Evolutionary conservation across 2,329 filamentous ascomycete genomes (phyloP).

Genomic region (Cordyceps farinosa): DNA sequence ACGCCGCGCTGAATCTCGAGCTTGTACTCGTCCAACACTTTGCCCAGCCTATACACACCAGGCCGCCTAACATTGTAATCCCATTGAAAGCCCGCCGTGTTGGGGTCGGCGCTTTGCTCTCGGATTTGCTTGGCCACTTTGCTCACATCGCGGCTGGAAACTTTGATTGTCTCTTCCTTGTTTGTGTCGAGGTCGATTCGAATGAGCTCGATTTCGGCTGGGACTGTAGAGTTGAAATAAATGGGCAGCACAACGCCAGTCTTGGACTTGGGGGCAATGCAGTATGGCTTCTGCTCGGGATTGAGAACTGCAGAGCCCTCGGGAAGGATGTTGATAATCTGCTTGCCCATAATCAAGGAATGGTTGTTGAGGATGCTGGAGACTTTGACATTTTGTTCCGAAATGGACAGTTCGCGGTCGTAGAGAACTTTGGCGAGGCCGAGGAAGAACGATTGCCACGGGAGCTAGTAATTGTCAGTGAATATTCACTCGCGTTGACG

Average conservation of each 20-base stretch:
- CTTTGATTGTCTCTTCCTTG: conserved; percentile 72
- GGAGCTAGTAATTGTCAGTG: conserved; percentile 50
- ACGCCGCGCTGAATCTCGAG: conserved; percentile 78
- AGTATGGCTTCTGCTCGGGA: conserved; percentile 75
- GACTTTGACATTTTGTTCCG: conserved; percentile 88
- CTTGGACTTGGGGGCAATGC: conserved; percentile 63
- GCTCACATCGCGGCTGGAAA: conserved; percentile 70
- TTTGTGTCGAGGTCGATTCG: conserved; percentile 81
- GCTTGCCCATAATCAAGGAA: conserved; percentile 89
- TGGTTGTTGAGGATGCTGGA: conserved; percentile 85
- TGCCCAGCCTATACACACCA: conserved; percentile 79
- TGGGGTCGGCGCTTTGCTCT: conserved; percentile 61
- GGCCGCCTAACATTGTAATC: conserved; percentile 77
- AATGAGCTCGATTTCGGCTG: conserved; percentile 82
- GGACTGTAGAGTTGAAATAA: conserved; percentile 88
- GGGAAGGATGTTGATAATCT: conserved; percentile 95
- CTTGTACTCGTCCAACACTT: conserved; percentile 89
- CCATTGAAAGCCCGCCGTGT: conserved; percentile 61
- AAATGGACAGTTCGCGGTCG: conserved; percentile 88
- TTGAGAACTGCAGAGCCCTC: conserved; percentile 94
- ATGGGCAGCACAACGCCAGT: conserved; percentile 70
- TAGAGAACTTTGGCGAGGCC: conserved; percentile 77
- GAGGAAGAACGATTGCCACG: conserved; percentile 68
- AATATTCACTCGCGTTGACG: not conserved
- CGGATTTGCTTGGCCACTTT: conserved; percentile 67